Evolutionary conservation across 2,329 filamentous ascomycete species (phyloP), one percentile per base, ranked within the genome.

Genomic region (Scortechinia acanthostroma): DNA sequence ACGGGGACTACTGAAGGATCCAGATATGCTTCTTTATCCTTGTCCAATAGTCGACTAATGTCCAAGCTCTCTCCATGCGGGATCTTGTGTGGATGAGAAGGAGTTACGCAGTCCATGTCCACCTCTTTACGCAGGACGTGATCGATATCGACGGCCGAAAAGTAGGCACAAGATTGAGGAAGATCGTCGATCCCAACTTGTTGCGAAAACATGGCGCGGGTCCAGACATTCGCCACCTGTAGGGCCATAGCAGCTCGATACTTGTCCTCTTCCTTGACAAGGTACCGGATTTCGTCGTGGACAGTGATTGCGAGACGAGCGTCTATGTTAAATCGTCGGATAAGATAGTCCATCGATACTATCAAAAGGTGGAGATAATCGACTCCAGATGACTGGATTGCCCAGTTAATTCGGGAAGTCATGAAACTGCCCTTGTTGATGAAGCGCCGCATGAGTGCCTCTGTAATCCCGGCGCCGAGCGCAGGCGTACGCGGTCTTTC

Each of bases 381-480:
- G 3, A 97, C 91, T 3, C 94, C 93, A 0, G 88, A 95, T 1
- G 91, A 96, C 58, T 98, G 93, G 53, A 98, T 97, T 2, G 93
- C 93, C 93, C 93, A 98, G 60, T 98, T 98, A 66, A 98, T 97
- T 23, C 94, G 84, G 16, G 87, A 94, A 1, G 93, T 96, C 68
- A 98, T 84, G 66, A 95, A 98, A 19, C 85, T 88, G 25, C 91
- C 90, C 58, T 88, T 93, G 62, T 77, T 88, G 55, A 98, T 83
- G 58, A 86, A 95, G 15, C 88, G 83, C 45, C 83, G 76, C 84
- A 95, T 94, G 17, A 98, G 70, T 0, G 94, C 93, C 66, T 98
- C 90, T 0, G 93, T 98, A 52, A 98, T 98, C 15, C 91, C 91
- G 6, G 93, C 93, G 2, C 89, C 93, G 3, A 98, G 75, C 0